These are phyloP conservation scores for Plasmodium fragile DNA, from an alignment of 169 alveolate genomes.

Conservation along the genomic window DNA sequence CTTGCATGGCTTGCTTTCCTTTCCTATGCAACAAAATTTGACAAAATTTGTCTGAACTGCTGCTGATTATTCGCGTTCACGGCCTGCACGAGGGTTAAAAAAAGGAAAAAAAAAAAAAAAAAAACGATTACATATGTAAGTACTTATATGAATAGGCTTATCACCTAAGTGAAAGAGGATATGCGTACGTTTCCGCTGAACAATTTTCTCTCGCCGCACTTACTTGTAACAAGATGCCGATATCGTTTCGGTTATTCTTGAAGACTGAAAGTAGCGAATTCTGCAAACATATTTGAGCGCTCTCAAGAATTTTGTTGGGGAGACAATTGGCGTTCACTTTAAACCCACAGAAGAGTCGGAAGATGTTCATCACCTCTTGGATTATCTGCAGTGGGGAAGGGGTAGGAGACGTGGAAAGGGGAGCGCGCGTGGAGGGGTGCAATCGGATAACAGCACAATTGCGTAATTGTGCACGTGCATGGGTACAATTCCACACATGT, in stretches of 20 bases:
- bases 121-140: not conserved
- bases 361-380: constrained; percentile 53
- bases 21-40: constrained; percentile 52
- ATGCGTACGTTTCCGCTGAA: not conserved
- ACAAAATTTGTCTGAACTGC: constrained; percentile 74
- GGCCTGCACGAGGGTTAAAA: constrained; percentile 21
- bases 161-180: not conserved
- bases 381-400: constrained; percentile 16
- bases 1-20: not conserved
- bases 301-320: constrained; percentile 38
- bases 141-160: not conserved
- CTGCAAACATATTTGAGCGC: constrained; percentile 65
- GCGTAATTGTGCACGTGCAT: not conserved
- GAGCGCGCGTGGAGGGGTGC: not conserved
- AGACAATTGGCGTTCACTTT: constrained; percentile 64
- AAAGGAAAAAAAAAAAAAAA: not conserved
- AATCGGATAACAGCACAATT: not conserved
- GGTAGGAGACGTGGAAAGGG: not conserved
- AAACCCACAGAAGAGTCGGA: constrained; percentile 66
- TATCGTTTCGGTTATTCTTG: constrained; percentile 65
- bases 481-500: not conserved
- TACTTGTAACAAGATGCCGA: constrained; percentile 54
- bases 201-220: not conserved
- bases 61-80: constrained; percentile 72
- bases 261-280: constrained; percentile 59